Percentiles rank a stretch among this genome's conserved stretches.
These are phyloP conservation scores for Mucor plumbeus DNA, from an alignment of 371 early-diverging fungal species.

Conservation along the genomic window DNA sequence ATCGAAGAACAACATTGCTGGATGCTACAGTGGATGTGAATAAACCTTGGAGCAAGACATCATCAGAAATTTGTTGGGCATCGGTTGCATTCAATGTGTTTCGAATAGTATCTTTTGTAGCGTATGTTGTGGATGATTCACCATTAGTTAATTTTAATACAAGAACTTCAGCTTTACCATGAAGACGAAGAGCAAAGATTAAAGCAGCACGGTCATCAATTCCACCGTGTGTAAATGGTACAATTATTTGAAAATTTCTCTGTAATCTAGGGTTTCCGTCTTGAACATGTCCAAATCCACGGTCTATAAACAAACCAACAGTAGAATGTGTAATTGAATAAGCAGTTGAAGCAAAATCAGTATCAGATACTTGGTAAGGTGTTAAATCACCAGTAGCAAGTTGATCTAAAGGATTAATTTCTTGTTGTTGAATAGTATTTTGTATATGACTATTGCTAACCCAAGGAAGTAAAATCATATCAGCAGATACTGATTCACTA, in stretches of 20 bases:
- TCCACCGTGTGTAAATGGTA: slow-evolving; percentile 26
- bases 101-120: slow-evolving; percentile 13
- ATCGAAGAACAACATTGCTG: not conserved
- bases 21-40: not conserved
- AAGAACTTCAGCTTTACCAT: slow-evolving; percentile 19
- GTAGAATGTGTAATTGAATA: slow-evolving; percentile 24
- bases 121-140: not conserved
- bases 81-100: not conserved
- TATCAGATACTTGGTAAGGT: slow-evolving; percentile 20
- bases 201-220: slow-evolving; percentile 32
- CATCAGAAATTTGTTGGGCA: not conserved
- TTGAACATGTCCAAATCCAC: slow-evolving; percentile 63
- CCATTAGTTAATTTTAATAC: slow-evolving; percentile 11
- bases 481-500: slow-evolving; percentile 26
- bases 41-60: not conserved
- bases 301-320: slow-evolving; percentile 71
- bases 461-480: slow-evolving; percentile 40
- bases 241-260: slow-evolving; percentile 39
- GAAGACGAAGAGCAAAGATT: slow-evolving; percentile 40
- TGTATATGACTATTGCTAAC: not conserved
- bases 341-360: slow-evolving; percentile 27
- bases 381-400: not conserved
- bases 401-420: not conserved
- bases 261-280: slow-evolving; percentile 14
- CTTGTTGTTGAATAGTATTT: not conserved